These are phyloP conservation scores for Kodamaea anthophila DNA, from an alignment of 1,139 yeast species.

Conservation along the genomic window DNA sequence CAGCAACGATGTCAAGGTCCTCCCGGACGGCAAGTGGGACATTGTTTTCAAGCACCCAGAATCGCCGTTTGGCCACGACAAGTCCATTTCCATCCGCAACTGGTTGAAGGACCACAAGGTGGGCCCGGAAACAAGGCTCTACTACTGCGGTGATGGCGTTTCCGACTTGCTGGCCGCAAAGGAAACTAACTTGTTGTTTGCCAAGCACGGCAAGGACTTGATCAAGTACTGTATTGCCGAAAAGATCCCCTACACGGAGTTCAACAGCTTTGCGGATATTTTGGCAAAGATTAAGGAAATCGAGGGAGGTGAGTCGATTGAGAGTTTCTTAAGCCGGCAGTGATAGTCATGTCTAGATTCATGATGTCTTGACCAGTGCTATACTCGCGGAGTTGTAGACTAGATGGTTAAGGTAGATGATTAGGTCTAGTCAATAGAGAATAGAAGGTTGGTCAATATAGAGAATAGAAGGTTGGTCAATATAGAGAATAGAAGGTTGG, in stretches of 20 bases:
- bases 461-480: no score
- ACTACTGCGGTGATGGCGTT: slow-evolving; percentile 97
- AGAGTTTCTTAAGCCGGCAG: slow-evolving; percentile 25
- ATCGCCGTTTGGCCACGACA: slow-evolving; percentile 89
- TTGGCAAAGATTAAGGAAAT: slow-evolving; percentile 34
- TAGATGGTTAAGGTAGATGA: background rate
- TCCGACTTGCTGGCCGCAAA: slow-evolving; percentile 92
- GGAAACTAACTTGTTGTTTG: slow-evolving; percentile 89
- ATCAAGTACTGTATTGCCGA: slow-evolving; percentile 78
- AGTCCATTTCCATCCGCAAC: slow-evolving; percentile 73
- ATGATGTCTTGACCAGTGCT: background rate
- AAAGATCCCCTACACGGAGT: slow-evolving; percentile 77
- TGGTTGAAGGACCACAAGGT: slow-evolving; percentile 44
- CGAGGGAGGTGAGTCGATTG: slow-evolving; percentile 23
- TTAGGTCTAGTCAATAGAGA: no score
- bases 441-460: no score
- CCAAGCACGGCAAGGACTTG: slow-evolving; percentile 87
- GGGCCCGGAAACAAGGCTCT: slow-evolving; percentile 32
- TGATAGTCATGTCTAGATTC: slow-evolving; percentile 13
- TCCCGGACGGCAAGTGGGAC: slow-evolving; percentile 58
- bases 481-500: no score
- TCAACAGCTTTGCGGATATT: slow-evolving; percentile 70
- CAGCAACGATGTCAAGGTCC: slow-evolving; percentile 67
- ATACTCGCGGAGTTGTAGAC: no score
- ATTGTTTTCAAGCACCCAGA: slow-evolving; percentile 77